phyloP scores from a whole-genome alignment of 495 filamentous ascomycete species.

The Penicillium simplicissimum region DNA sequence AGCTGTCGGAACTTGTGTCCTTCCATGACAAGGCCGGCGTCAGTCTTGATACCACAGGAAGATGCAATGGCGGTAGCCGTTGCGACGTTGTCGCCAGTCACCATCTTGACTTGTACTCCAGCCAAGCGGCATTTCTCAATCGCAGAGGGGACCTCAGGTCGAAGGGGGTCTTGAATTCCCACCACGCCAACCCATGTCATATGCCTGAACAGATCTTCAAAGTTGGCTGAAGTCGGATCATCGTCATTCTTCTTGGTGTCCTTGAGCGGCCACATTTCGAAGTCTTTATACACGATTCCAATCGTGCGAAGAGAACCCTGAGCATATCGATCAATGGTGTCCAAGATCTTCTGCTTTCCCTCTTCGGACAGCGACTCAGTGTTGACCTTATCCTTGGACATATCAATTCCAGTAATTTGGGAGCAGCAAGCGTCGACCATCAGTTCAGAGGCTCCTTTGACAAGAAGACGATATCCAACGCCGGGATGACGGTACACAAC shows the following conservation, averaged over 20 bases:
- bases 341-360: conserved; percentile 31
- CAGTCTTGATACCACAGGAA: conserved; percentile 80
- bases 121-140: conserved; percentile 73
- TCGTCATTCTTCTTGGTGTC: conserved; percentile 47
- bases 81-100: conserved; percentile 80
- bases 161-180: conserved; percentile 68
- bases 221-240: conserved; percentile 51
- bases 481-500: conserved; percentile 58
- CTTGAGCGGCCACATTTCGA: conserved; percentile 59
- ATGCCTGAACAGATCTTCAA: conserved; percentile 56
- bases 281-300: conserved; percentile 64
- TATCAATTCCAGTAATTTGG: conserved; percentile 30
- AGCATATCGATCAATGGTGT: conserved; percentile 58
- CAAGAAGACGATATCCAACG: conserved; percentile 60
- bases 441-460: conserved; percentile 72
- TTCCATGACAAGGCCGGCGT: conserved; percentile 76
- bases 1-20: conserved; percentile 81
- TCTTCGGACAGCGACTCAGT: conserved; percentile 37
- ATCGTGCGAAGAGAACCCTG: conserved; percentile 62
- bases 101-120: conserved; percentile 86
- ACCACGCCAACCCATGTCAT: conserved; percentile 65
- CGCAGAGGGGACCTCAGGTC: conserved; percentile 73
- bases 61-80: conserved; percentile 81
- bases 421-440: conserved; percentile 55
- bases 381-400: conserved; percentile 32